These are phyloP conservation scores for Aspergillus chevalieri DNA, from an alignment of 2,329 filamentous ascomycete genomes.

Conservation along the genomic window DNA sequence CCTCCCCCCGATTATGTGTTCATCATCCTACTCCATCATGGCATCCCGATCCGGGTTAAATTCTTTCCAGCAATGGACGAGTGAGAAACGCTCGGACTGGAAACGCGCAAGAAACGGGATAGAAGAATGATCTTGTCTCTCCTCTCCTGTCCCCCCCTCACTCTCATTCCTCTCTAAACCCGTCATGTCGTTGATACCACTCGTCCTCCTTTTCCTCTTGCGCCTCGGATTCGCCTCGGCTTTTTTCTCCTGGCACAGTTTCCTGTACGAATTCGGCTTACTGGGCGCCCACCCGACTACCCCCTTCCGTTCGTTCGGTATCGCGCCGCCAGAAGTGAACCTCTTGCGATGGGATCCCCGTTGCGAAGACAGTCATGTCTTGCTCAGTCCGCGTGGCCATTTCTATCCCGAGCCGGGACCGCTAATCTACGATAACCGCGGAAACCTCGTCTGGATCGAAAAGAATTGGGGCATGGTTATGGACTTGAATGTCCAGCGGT, in stretches of 20 bases:
- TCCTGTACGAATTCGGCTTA: conserved; percentile 11
- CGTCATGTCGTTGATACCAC: not conserved
- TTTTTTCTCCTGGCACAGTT: conserved; percentile 9
- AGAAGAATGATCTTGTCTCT: not conserved
- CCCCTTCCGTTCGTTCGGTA: conserved; percentile 8
- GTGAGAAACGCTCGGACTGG: not conserved
- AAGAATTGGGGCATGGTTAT: conserved; percentile 35
- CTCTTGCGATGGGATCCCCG: conserved; percentile 12
- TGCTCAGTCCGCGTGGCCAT: conserved; percentile 32
- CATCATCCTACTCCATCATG: not conserved
- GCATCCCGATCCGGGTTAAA: not conserved
- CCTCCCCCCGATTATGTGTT: not conserved
- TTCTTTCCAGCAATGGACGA: not conserved
- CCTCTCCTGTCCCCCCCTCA: not conserved
- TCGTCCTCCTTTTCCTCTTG: not conserved
- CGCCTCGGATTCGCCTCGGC: conserved; percentile 1
- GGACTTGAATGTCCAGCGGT: conserved; percentile 43
- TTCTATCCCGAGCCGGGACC: conserved; percentile 31
- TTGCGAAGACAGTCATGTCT: conserved; percentile 34
- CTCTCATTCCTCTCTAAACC: not conserved
- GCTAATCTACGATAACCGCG: conserved; percentile 30
- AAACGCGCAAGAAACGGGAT: not conserved
- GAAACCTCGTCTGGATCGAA: conserved; percentile 27
- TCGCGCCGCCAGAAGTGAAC: conserved; percentile 7
- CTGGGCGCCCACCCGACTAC: conserved; percentile 8